These are phyloP conservation scores for Pezizomycotina sp. DNA, from an alignment of 2,329 filamentous ascomycete genomes.

Conservation along the genomic window DNA sequence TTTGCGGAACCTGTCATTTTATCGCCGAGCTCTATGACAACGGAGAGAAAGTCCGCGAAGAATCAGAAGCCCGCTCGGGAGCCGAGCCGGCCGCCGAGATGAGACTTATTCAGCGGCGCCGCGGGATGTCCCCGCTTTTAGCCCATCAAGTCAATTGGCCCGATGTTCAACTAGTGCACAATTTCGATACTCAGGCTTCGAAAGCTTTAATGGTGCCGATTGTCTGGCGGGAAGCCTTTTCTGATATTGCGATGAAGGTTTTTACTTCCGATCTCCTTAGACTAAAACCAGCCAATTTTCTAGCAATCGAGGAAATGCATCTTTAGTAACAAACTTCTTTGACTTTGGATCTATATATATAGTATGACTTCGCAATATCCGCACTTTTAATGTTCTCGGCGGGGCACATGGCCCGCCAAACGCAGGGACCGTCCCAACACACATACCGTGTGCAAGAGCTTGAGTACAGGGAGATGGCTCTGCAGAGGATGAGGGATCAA, in stretches of 20 bases:
- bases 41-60: constrained; percentile 17
- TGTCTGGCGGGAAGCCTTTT: constrained; percentile 14
- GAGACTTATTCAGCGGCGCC: too few species aligned
- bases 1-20: constrained; percentile 16
- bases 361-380: constrained; percentile 18
- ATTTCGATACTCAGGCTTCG: constrained; percentile 16
- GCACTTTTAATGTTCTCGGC: constrained; percentile 18
- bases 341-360: too few species aligned
- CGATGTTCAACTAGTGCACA: constrained; percentile 16
- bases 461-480: too few species aligned
- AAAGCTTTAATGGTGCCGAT: constrained; percentile 15
- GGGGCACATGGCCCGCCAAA: constrained; percentile 10
- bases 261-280: not conserved
- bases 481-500: too few species aligned
- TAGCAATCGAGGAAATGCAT: not conserved
- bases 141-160: constrained; percentile 18
- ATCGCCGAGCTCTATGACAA: constrained; percentile 6
- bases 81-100: too few species aligned
- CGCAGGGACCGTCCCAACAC: too few species aligned
- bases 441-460: too few species aligned
- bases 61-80: constrained; percentile 15
- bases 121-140: too few species aligned
- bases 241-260: constrained; percentile 18
- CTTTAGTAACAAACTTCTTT: too few species aligned
- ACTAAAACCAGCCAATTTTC: not conserved